Evolutionary conservation across 495 filamentous ascomycete genomes (phyloP).

Genomic region (Aspergillus mulundensis): DNA sequence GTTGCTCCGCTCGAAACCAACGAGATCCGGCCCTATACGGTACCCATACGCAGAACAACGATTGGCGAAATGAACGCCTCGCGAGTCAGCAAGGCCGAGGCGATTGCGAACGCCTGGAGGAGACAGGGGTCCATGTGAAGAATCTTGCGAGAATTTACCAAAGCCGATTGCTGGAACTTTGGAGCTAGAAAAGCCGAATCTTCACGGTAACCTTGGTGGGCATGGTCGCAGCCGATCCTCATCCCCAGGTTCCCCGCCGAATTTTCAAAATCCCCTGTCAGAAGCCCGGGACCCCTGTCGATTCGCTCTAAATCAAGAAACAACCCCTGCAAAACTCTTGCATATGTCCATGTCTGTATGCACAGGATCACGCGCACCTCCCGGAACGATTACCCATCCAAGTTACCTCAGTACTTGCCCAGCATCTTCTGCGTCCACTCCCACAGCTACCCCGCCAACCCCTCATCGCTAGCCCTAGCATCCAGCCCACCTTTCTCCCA

Average conservation of each 20-base stretch:
- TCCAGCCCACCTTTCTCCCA: conserved; percentile 28
- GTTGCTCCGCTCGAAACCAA: neutral
- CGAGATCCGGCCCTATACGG: neutral
- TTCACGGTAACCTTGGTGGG: neutral
- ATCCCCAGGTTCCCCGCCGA: neutral
- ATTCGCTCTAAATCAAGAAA: neutral
- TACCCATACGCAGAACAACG: neutral
- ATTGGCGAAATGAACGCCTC: neutral
- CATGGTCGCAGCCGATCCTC: conserved; percentile 1
- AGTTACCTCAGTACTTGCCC: neutral
- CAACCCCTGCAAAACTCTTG: neutral
- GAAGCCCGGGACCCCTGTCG: neutral
- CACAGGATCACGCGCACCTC: neutral
- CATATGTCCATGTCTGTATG: neutral
- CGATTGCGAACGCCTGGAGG: neutral
- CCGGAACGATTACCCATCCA: neutral
- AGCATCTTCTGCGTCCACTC: conserved; percentile 45
- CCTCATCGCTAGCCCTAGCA: conserved; percentile 29
- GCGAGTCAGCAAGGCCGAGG: neutral
- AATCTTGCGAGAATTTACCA: neutral
- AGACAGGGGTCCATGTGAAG: conserved; percentile 3
- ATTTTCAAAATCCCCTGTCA: neutral
- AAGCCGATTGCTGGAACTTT: neutral
- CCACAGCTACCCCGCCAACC: conserved; percentile 49
- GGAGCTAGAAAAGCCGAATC: neutral